Percentiles rank a stretch among this genome's conserved stretches.
Evolutionary conservation across 495 filamentous ascomycete species (phyloP).

Genomic region (Pyrenula aspistea): DNA sequence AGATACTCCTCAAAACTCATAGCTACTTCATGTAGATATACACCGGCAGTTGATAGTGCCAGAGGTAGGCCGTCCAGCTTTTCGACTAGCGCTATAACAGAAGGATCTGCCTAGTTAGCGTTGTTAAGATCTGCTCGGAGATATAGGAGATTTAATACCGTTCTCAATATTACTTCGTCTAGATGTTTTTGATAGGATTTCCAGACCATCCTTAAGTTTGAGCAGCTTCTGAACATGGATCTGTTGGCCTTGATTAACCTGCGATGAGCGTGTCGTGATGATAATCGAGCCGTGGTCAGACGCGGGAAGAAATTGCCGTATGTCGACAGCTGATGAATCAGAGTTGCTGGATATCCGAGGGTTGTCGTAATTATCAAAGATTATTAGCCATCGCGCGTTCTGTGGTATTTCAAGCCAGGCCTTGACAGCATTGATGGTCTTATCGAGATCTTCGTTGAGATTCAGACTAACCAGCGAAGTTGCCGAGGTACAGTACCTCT

Average conservation of each 20-base stretch:
- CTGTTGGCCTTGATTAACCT: conserved; percentile 1
- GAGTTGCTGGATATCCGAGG: conserved; percentile 12
- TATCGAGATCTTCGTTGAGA: background rate
- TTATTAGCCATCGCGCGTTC: conserved; percentile 25
- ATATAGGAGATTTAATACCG: background rate
- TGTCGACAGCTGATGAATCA: conserved; percentile 17
- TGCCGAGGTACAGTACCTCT: background rate
- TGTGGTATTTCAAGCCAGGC: conserved; percentile 14
- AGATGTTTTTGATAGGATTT: background rate
- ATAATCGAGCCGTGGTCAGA: conserved; percentile 29
- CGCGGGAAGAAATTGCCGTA: conserved; percentile 18
- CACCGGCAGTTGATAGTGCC: conserved; percentile 19
- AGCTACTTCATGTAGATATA: conserved; percentile 14
- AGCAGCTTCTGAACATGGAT: background rate
- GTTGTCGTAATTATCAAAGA: conserved; percentile 30
- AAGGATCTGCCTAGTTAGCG: background rate
- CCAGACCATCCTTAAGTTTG: background rate
- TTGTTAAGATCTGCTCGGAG: background rate
- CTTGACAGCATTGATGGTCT: background rate
- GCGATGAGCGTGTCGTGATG: conserved; percentile 21
- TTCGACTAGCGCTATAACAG: background rate
- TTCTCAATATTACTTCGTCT: background rate
- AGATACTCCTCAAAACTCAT: conserved; percentile 12
- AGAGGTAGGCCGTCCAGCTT: conserved; percentile 19
- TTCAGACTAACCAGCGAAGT: background rate